Base-by-base conservation (phyloP, 2,329 filamentous ascomycete species). In the Penicillium sp. region DNA sequence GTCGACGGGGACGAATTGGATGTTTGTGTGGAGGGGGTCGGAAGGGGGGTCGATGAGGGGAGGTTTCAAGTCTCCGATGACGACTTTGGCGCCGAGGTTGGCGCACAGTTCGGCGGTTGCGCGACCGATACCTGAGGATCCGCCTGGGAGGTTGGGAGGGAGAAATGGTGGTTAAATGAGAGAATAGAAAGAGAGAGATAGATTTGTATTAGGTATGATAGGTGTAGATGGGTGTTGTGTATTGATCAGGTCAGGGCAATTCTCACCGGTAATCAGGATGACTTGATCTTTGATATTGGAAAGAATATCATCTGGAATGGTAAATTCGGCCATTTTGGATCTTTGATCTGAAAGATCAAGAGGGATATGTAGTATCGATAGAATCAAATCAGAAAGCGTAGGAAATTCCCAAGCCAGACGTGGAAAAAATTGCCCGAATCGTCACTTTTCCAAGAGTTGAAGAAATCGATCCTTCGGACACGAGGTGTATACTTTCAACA, bases 71-170 rank as follows among this genome's bases (percentile, higher is more conserved):
- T 84, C 81, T 33, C 70, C 76, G 26, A 73, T 75, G 49, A 82
- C 71, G 13, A 84, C 79, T 12, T 69, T 72, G 27, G 79, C 80
- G 18, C 79, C 80, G 1, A 75, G 62, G 1, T 72, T 65, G 6
- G 83, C 67, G 11, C 82, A 72, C 2, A 77, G 66, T 7, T 74
- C 62, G 6, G 75, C 71, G 1, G 80, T 81, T 46, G 77, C 77
- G 11, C 81, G 72, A 29, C 81, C 80, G 45, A 84, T 84, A 12
- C 81, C 81, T 2, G 79, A 81, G 0, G 77, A 79, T 47, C 77
- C 77, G 42, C 80, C 79, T 75, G 46, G 13, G 42, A 4, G 18
- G 12, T 11, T 40, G 40, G 45, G 18, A 39, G 25, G 39, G 18
- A 18, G 18, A 18, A 3, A 18, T 18, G 18, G 18, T 1, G 18